These are phyloP conservation scores for Sonneratia alba DNA, from an alignment of 345 rosid genomes.

Conservation along the genomic window DNA sequence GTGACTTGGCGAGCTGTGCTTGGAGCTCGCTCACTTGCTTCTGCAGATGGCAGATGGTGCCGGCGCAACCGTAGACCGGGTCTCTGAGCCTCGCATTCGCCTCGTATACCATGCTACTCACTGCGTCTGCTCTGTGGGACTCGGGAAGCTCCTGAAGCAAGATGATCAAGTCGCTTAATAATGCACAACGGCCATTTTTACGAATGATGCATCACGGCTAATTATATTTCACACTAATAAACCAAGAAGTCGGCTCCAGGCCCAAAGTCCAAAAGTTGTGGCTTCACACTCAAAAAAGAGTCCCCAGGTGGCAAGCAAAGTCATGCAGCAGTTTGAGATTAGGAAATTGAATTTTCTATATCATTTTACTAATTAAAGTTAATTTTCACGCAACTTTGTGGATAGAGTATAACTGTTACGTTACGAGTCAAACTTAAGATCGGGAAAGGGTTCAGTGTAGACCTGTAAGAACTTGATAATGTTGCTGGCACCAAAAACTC, in stretches of 20 bases:
- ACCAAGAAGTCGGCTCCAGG: no score
- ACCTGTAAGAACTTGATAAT: slow-evolving; percentile 45
- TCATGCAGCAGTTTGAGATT: no score
- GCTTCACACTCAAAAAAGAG: no score
- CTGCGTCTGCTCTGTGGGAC: slow-evolving; percentile 33
- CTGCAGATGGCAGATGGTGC: slow-evolving; percentile 35
- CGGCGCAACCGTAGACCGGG: slow-evolving; percentile 37
- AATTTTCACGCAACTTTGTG: no score
- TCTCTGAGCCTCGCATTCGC: slow-evolving; percentile 37
- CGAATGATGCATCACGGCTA: no score
- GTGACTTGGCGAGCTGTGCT: slow-evolving; percentile 31
- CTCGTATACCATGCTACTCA: slow-evolving; percentile 44
- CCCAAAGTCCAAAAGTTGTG: no score
- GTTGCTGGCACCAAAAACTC: slow-evolving; percentile 45
- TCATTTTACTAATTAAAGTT: no score
- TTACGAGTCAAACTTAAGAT: background rate
- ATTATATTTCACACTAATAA: no score
- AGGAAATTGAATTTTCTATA: no score
- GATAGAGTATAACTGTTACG: background rate
- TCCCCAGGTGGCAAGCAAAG: no score
- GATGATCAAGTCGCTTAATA: no score
- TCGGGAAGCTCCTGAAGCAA: slow-evolving; percentile 30
- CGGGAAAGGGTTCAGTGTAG: background rate
- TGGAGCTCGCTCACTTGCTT: slow-evolving; percentile 35
- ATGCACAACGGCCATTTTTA: no score